Conservation (phyloP, 2,329 filamentous ascomycete genomes). For the Coleophoma crateriformis region DNA sequence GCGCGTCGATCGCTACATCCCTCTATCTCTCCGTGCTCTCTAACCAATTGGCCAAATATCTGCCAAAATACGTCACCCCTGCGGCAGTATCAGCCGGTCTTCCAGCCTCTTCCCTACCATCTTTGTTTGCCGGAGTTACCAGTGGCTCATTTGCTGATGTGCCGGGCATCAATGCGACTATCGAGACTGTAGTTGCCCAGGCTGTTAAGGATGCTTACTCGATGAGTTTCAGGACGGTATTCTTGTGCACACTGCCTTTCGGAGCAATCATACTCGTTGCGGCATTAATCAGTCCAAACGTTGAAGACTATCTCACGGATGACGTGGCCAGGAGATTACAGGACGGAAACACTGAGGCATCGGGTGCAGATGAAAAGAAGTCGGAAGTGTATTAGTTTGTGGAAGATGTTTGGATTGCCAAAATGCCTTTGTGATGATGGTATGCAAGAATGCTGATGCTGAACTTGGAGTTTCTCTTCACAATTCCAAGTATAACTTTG, state of each 20-base stretch:
- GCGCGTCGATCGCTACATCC: slow-evolving; percentile 31
- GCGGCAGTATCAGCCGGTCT: slow-evolving; percentile 31
- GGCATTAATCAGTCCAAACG: slow-evolving; percentile 33
- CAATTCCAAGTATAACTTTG: too few relatives aligned
- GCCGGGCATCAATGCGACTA: slow-evolving; percentile 27
- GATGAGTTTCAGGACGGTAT: slow-evolving; percentile 8
- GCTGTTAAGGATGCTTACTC: slow-evolving; percentile 11
- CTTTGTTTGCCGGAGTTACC: slow-evolving; percentile 28
- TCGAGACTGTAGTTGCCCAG: slow-evolving; percentile 30
- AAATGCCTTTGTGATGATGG: too few relatives aligned
- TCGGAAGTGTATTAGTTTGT: too few relatives aligned
- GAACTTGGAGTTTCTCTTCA: too few relatives aligned
- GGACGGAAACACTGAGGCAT: background rate
- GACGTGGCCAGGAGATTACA: slow-evolving; percentile 39
- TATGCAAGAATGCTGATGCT: too few relatives aligned
- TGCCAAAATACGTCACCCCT: slow-evolving; percentile 28
- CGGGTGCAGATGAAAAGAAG: too few relatives aligned
- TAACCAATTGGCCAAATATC: slow-evolving; percentile 28
- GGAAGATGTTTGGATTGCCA: too few relatives aligned
- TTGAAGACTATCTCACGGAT: slow-evolving; percentile 35
- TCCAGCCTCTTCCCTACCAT: slow-evolving; percentile 24
- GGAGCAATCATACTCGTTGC: slow-evolving; percentile 29
- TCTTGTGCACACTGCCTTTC: slow-evolving; percentile 27
- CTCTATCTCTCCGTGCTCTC: slow-evolving; percentile 31
- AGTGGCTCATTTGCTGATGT: slow-evolving; percentile 27